Evolutionary conservation across 306 rosid species (phyloP), one percentile per base, ranked within the genome.

Genomic region (Comarum palustre): DNA sequence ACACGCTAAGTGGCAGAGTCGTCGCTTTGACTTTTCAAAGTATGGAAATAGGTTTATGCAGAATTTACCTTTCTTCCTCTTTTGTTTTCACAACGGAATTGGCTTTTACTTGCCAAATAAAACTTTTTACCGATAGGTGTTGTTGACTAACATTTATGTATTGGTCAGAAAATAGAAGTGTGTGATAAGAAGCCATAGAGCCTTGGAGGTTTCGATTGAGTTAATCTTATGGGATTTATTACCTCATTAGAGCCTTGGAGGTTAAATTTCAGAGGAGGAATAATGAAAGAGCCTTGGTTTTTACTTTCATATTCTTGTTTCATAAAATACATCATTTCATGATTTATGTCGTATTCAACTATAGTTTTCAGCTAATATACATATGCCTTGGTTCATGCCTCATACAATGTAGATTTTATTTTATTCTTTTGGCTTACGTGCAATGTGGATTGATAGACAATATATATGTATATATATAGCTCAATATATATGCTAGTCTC

Each of bases 1-100:
- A 36, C 48, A 70, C 50, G 66, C 75, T 52, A 71, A 38, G 52
- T 54, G 75, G 66, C 27, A 24, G 16, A 45, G 61, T n/a, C 73
- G 27, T 71, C 55, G 52, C 8, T 3, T 38, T 39, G 39, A 6
- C 12, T 39, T 75, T 31, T 31, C 0, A 11, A 59, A 27, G 14
- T 60, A 60, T 31, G 67, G 25, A 15, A 16, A 29, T 17, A 6
- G 16, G 64, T 31, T 31, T 4, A 3, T 4, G 6, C 14, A 61
- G 42, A 61, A 32, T 16, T 31, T 32, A 61, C 66, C 14, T 2
- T 14, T 31, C 41, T 60, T 15, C 66, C 16, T 27, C 20, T 15
- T 31, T 14, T 55, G 7, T 13, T 22, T 55, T 12, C 20, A 29
- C 6, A 61, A 32, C 43, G 36, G 43, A 61, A 32, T 61, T 59